A percentile compares a stretch with the other conserved stretches of the same genome.
phyloP scores from a whole-genome alignment of 192 early-diverging fungal genomes.

The Umbelopsis ramanniana region DNA sequence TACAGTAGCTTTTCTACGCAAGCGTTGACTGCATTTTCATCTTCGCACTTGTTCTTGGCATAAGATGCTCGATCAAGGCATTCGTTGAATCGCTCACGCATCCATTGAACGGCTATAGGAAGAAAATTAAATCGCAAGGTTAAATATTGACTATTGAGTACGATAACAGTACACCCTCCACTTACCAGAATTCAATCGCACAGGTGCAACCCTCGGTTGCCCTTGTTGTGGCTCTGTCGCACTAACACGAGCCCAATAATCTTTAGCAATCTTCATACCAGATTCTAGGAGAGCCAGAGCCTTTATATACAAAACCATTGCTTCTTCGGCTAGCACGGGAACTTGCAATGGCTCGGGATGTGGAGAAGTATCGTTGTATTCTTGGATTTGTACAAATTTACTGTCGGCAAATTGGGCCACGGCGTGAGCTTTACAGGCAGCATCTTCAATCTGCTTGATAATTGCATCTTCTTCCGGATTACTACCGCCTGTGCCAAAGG shows the following conservation, averaged over 20 bases:
- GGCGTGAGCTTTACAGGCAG: conserved; percentile 73
- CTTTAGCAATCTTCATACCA: conserved; percentile 57
- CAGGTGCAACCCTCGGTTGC: conserved; percentile 38
- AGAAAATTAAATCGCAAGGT: neutral
- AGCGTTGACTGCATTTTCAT: conserved; percentile 53
- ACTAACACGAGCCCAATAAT: conserved; percentile 57
- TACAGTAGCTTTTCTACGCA: conserved; percentile 74
- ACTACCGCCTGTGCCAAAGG: neutral
- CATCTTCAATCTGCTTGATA: conserved; percentile 66
- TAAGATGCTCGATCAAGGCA: conserved; percentile 84
- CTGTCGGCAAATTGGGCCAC: conserved; percentile 66
- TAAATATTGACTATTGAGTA: no score
- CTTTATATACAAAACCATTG: conserved; percentile 71
- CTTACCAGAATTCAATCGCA: conserved; percentile 44
- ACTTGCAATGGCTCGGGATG: conserved; percentile 31
- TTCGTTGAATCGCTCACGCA: conserved; percentile 88
- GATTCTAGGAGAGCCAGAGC: conserved; percentile 67
- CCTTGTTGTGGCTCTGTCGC: conserved; percentile 40
- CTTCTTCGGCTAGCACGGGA: conserved; percentile 64
- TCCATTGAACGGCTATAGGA: conserved; percentile 77
- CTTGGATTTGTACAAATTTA: conserved; percentile 55
- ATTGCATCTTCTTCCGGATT: conserved; percentile 47
- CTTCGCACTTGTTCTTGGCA: conserved; percentile 55
- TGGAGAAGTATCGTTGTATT: conserved; percentile 26
- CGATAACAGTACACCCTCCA: neutral